phyloP scores from a whole-genome alignment of 1,284 basidiomycete species.

The Gomphus bonarii region DNA sequence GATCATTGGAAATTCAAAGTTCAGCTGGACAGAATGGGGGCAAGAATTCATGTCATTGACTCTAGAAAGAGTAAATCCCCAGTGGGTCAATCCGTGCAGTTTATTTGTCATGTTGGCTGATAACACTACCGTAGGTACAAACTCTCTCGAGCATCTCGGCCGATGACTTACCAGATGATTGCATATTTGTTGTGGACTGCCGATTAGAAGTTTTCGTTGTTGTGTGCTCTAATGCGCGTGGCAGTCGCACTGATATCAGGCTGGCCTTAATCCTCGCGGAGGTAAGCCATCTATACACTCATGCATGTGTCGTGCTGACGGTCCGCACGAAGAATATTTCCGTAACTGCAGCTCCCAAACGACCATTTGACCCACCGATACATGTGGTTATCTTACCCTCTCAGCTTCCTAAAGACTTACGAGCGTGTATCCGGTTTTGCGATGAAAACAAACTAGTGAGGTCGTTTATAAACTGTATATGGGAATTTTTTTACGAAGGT shows the following conservation, averaged over 20 bases:
- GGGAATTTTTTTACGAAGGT: constrained; percentile 1
- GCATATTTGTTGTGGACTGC: constrained; percentile 59
- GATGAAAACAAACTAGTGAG: constrained; percentile 50
- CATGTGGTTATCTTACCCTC: constrained; percentile 66
- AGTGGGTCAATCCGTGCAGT: constrained; percentile 24
- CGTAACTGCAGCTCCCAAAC: constrained; percentile 31
- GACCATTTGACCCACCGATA: constrained; percentile 59
- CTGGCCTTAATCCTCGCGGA: constrained; percentile 46
- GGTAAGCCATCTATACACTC: constrained; percentile 27
- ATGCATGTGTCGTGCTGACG: neutral
- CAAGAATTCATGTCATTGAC: constrained; percentile 50
- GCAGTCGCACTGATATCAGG: constrained; percentile 44
- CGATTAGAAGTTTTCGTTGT: constrained; percentile 68
- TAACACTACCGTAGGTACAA: constrained; percentile 18
- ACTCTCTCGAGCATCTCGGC: constrained; percentile 8
- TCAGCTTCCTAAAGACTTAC: constrained; percentile 57
- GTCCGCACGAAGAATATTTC: constrained; percentile 39
- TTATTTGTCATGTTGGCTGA: neutral
- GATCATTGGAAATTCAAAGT: constrained; percentile 69
- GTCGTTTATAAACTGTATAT: constrained; percentile 5
- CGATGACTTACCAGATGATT: constrained; percentile 18
- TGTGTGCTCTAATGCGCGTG: constrained; percentile 56
- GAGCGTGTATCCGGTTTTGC: constrained; percentile 52
- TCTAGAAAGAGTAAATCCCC: constrained; percentile 22
- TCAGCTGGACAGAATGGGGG: constrained; percentile 19